Percentiles rank a stretch among this genome's conserved stretches.
Evolutionary conservation across 805 yeast species (phyloP).

Genomic region (Candida boleticola): DNA sequence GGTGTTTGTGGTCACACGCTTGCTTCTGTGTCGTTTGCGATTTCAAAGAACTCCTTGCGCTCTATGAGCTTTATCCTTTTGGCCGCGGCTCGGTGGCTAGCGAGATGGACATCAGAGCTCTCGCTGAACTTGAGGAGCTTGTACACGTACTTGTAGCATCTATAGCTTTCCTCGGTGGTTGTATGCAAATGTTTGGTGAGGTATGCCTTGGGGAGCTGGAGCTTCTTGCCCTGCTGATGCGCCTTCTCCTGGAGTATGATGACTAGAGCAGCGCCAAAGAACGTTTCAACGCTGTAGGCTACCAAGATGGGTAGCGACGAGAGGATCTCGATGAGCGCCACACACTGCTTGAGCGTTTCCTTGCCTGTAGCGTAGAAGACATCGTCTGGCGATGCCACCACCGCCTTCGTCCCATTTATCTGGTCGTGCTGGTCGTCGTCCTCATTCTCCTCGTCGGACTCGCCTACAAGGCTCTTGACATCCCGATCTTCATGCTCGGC

Average conservation of each 20-base stretch:
- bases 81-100: slow-evolving; percentile 22
- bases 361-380: slow-evolving; percentile 11
- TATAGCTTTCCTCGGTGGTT: slow-evolving; percentile 13
- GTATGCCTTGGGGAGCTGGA: slow-evolving; percentile 19
- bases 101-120: slow-evolving; percentile 18
- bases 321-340: slow-evolving; percentile 34
- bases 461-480: slow-evolving; percentile 5
- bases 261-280: slow-evolving; percentile 30
- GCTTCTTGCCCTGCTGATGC: neutral
- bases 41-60: slow-evolving; percentile 12
- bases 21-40: slow-evolving; percentile 11
- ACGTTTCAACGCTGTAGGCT: slow-evolving; percentile 29
- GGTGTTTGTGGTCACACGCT: no score
- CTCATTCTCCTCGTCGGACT: neutral
- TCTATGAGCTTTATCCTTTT: slow-evolving; percentile 16
- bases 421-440: neutral
- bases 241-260: slow-evolving; percentile 17
- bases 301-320: slow-evolving; percentile 38
- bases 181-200: slow-evolving; percentile 8
- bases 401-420: neutral
- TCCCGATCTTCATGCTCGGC: slow-evolving; percentile 10
- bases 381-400: neutral
- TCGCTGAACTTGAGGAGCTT: slow-evolving; percentile 20
- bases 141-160: slow-evolving; percentile 26
- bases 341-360: slow-evolving; percentile 27